Conservation (phyloP, 345 rosid genomes). For the Eucalyptus viminalis region DNA sequence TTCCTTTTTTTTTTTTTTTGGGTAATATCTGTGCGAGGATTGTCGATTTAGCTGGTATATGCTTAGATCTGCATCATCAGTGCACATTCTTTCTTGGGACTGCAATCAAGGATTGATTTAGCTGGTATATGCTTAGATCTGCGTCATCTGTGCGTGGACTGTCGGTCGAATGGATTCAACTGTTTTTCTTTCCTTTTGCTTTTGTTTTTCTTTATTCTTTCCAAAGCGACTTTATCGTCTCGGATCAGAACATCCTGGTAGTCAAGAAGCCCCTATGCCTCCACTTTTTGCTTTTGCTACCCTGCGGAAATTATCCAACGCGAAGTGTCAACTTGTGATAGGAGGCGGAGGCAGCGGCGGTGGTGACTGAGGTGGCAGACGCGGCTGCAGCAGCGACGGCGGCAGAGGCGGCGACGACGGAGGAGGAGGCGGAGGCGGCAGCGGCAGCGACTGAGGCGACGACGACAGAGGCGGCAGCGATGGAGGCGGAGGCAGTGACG, state of each 20-base stretch:
- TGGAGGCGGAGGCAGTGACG: fast-evolving
- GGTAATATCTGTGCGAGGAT: too few species aligned
- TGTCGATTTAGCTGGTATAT: too few species aligned
- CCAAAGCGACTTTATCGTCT: neutral
- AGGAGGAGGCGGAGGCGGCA: fast-evolving
- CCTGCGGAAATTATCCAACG: fast-evolving
- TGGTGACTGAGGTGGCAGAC: fast-evolving
- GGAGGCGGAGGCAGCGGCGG: fast-evolving
- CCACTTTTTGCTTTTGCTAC: neutral
- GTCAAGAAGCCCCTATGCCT: neutral
- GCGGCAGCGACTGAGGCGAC: fast-evolving
- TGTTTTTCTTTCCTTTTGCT: neutral
- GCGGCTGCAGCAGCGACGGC: too few species aligned
- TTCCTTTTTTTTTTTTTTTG: too few species aligned
- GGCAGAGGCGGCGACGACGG: too few species aligned
- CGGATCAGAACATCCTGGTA: neutral
- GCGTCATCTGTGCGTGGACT: too few species aligned
- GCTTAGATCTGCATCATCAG: too few species aligned
- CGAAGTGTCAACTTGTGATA: neutral
- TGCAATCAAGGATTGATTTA: too few species aligned
- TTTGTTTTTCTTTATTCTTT: fast-evolving
- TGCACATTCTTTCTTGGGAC: too few species aligned
- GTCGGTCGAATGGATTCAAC: too few species aligned
- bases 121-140: too few species aligned
- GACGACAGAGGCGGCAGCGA: fast-evolving